Percentiles rank a stretch among this genome's conserved stretches.
Evolutionary conservation across 345 rosid species (phyloP).

Genomic region (Murraya paniculata): DNA sequence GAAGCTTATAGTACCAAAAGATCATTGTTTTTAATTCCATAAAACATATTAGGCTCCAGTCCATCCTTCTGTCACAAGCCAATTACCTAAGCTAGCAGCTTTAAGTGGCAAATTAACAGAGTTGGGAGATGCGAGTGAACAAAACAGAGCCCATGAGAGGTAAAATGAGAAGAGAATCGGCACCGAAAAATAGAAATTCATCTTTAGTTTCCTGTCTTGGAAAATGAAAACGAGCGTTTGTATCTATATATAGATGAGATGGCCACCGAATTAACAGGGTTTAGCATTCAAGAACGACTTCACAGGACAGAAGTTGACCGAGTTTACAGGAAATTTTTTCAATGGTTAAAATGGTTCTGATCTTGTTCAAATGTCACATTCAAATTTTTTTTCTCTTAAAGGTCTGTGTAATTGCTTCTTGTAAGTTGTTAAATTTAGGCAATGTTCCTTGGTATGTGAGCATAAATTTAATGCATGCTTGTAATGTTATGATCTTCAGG

Average conservation of each 20-base stretch:
- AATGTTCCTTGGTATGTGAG: neutral
- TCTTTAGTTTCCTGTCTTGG: neutral
- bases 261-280: neutral
- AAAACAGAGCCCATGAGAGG: neutral
- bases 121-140: neutral
- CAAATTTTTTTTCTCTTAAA: neutral
- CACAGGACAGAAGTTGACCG: neutral
- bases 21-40: constrained; percentile 34
- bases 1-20: constrained; percentile 24
- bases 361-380: neutral
- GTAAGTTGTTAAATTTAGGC: neutral
- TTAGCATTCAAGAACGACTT: neutral
- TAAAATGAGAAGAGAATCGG: neutral
- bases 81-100: constrained; percentile 38
- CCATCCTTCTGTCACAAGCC: constrained; percentile 43
- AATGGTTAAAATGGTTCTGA: neutral
- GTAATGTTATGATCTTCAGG: neutral
- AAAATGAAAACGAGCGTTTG: neutral
- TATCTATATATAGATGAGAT: neutral
- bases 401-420: neutral
- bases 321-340: neutral
- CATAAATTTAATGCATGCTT: neutral
- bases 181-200: neutral
- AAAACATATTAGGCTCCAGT: constrained; percentile 30
- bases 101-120: constrained; percentile 15